Evolutionary conservation across 768 basidiomycete genomes (phyloP).

Genomic region (Boletus rubropictus): DNA sequence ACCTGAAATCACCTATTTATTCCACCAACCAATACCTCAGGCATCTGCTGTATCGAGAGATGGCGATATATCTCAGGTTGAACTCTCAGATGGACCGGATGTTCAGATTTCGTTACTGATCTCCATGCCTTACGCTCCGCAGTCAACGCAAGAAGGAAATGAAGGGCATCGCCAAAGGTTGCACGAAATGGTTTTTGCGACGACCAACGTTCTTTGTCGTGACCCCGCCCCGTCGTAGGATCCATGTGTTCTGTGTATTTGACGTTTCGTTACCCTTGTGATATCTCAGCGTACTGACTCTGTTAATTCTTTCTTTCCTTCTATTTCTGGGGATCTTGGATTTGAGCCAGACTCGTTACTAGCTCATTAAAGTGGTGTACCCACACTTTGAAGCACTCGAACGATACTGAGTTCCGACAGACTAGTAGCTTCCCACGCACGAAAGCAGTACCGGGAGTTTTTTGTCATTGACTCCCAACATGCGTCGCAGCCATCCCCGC

Average conservation of each 20-base stretch:
- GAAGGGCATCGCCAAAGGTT: background rate
- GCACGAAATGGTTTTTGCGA: conserved; percentile 27
- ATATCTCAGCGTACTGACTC: conserved; percentile 2
- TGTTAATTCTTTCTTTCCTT: background rate
- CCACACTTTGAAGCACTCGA: background rate
- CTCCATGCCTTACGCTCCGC: conserved; percentile 23
- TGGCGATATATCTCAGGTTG: background rate
- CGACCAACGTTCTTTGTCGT: conserved; percentile 16
- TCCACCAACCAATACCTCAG: conserved; percentile 16
- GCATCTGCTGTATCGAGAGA: background rate
- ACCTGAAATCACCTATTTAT: conserved; percentile 27
- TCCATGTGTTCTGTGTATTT: conserved; percentile 8
- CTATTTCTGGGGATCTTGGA: background rate
- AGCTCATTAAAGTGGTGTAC: background rate
- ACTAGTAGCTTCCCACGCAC: background rate
- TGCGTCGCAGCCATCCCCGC: background rate
- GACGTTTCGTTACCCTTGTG: conserved; percentile 4
- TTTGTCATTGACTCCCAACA: background rate
- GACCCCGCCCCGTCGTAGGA: conserved; percentile 11
- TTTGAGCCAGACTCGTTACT: background rate
- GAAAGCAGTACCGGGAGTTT: background rate
- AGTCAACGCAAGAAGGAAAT: background rate
- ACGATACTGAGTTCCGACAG: too few species aligned
- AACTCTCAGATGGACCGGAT: conserved; percentile 17
- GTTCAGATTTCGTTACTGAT: conserved; percentile 27